Base-by-base conservation (phyloP, 2,329 filamentous ascomycete species). In the Xylaria sp. region DNA sequence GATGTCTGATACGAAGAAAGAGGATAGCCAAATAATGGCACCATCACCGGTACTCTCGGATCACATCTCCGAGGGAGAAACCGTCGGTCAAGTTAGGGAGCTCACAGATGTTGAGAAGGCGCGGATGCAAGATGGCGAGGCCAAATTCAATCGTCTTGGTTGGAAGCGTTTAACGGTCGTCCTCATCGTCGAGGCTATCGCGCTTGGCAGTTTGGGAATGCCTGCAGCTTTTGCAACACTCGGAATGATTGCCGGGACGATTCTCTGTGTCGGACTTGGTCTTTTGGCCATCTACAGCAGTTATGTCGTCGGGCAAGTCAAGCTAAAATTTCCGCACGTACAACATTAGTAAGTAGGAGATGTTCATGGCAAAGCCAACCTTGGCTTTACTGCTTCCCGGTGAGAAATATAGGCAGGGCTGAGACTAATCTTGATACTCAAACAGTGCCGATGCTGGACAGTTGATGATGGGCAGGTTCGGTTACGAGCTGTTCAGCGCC, bases 161-260 rank as follows among this genome's bases (percentile, higher is more conserved):
- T 88, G 86, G 86, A 87, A 87, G 76, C 84, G 86, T 13, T 81
- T 88, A 40, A 86, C 85, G 2, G 78, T 87, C 25, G 82, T 88
- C 32, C 81, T 87, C 68, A 86, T 88, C 69, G 86, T 88, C 73
- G 85, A 87, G 77, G 86, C 86, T 63, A 86, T 88, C 69, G 86
- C 86, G 5, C 84, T 88, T 18, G 86, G 86, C 55, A 82, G 80
- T 67, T 78, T 88, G 61, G 84, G 84, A 69, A 80, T 88, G 55
- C 86, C 86, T 3, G 74, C 78, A 1, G 84, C 85, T 18, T 88
- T 87, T 72, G 85, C 85, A 12, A 81, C 81, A 2, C 82, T 88
- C 25, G 86, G 86, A 63, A 87, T 88, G 85, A 81, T 85, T 21
- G 81, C 82, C n/a, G 83, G 83, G 44, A 79, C 81, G 60, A 79